Base-by-base conservation (phyloP, 1,139 yeast genomes). In the Saccharomyces hybrid region DNA sequence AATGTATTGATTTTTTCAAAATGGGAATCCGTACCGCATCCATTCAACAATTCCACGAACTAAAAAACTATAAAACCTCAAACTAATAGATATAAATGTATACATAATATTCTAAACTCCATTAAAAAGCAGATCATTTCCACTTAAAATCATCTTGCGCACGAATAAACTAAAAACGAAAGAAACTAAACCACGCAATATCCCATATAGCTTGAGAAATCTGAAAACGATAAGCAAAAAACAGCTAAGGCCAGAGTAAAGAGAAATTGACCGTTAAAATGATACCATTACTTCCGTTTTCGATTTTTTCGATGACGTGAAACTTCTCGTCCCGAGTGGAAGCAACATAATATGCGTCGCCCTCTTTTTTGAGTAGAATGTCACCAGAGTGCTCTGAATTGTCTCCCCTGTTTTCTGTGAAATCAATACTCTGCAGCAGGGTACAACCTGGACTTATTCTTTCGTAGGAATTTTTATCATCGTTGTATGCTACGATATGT, bases 241-340 rank as follows among this genome's bases (percentile, higher is more conserved):
- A 31, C 14, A 47, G 6, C 27, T 13, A 47, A 32, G 62, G 63
- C 73, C 54, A 80, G 71, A 38, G 77, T 68, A n/a, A 42, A 9
- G 29, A 7, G 54, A 75, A 75, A 54, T 75, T 76, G 51, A 83
- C 73, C 7, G 80, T 74, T 56, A 83, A 73, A 25, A 84, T 73
- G 48, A 79, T 80, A 51, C 89, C 90, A 63, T 84, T 84, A 31
- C 76, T 79, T 44, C 80, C 82, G 54, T 76, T 74, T 55, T 73
- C 76, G 25, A 79, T 76, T 9, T 67, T 61, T 14, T 68, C 62
- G 5, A 82, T 81, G 19, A 64, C 62, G 49, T 75, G 66, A 69
- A 76, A 71, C 60, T 73, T 70, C 34, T 71, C 71, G 38, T 70
- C 70, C 6, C 57, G 59, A 44, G 68, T 75, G n/a, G 70, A 64